Evolutionary conservation across 1,284 basidiomycete species (phyloP), one percentile per base, ranked within the genome.

Genomic region (Lignosus rhinocerotis): DNA sequence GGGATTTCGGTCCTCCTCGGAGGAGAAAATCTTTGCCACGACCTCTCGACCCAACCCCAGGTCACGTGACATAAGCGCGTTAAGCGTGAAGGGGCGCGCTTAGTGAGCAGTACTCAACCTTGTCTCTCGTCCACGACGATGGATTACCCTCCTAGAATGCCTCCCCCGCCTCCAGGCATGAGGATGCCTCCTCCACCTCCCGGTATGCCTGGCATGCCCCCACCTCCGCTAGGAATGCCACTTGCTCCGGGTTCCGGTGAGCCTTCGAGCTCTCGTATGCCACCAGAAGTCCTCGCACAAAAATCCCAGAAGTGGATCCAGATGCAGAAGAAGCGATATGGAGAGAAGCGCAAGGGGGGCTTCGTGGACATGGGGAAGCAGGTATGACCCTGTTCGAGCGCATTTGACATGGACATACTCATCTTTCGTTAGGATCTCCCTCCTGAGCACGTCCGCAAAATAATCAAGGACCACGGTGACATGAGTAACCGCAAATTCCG

Each of bases 401-500:
- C 39, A 53, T 36, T 47, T 49, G 43, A 16, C 25, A 38, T 39
- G 31, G 34, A 33, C 25, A 33, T 61, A 65, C 54, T 70, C 53
- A 68, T 70, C 57, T 55, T 44, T 44, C 55, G 47, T 49, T 59
- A 93, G 91, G 90, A 93, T 73, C 76, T 93, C 62, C 90, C 90
- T 62, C 91, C 93, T 38, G 97, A 99, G 76, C 96, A 98, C 72
- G 89, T 98, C 64, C 88, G 94, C 59, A 97, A 96, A 87, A 96
- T 97, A 68, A 95, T 97, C 79, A 95, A 97, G 79, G 94, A 97
- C 76, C 94, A 96, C 69, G 94, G 94, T 66, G 94, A 96, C 77
- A 96, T 97, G 94, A 94, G 92, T 76, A 94, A 93, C 72, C 85
- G 93, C 73, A 95, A 96, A 79, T 99, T 98, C 76, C 83, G 97